Percentiles rank a stretch among this genome's conserved stretches.
Conservation (phyloP, 768 basidiomycete species). For the Mycena leptocephala region DNA sequence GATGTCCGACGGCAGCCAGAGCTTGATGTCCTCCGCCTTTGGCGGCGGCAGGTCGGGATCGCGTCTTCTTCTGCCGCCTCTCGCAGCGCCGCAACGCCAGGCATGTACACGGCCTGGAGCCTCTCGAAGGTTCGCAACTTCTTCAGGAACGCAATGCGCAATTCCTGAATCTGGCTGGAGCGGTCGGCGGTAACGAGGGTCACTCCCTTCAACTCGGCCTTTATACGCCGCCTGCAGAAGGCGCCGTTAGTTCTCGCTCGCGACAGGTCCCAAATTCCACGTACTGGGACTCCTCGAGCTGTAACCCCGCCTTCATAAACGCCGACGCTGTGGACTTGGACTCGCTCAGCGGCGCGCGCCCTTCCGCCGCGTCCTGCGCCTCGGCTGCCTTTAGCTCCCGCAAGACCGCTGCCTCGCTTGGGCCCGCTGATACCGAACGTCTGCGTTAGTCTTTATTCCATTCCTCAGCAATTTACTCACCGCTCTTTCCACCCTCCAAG, state of each 20-base stretch:
- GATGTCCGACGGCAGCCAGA: constrained; percentile 27
- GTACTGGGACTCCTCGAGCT: constrained; percentile 4
- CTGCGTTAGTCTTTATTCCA: too few species aligned
- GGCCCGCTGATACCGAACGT: neutral
- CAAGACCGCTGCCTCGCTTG: neutral
- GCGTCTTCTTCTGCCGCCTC: constrained; percentile 16
- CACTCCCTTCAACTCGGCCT: neutral
- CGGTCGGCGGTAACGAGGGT: neutral
- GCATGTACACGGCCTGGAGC: constrained; percentile 13
- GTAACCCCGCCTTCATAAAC: neutral
- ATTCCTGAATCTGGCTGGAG: constrained; percentile 9
- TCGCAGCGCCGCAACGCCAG: neutral
- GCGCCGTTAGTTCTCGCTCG: too few species aligned
- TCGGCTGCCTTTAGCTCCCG: neutral
- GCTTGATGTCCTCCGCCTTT: constrained; percentile 24
- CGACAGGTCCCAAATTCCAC: neutral
- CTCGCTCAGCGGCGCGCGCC: neutral
- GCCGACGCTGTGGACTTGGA: neutral
- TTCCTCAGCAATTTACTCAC: too few species aligned
- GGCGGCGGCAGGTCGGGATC: constrained; percentile 22
- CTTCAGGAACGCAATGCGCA: neutral
- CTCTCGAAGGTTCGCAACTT: neutral
- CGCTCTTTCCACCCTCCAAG: too few species aligned
- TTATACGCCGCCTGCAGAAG: neutral
- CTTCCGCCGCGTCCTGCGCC: neutral